Conservation (phyloP, 2,329 filamentous ascomycete species). For the Chaetomium strumarium region DNA sequence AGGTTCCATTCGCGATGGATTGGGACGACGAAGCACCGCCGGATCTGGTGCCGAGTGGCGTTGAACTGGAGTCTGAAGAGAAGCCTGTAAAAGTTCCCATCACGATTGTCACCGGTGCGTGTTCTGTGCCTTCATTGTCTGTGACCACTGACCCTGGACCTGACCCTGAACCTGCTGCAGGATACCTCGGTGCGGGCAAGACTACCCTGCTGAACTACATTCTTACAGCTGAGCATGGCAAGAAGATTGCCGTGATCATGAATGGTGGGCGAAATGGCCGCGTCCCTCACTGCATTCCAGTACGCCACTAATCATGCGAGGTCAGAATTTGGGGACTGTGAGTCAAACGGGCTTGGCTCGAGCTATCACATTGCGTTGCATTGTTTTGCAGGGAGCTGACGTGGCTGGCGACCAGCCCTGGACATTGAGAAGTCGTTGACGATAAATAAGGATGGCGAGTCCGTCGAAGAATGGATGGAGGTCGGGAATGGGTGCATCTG, state of each 20-base stretch:
- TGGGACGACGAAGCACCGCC: constrained; percentile 62
- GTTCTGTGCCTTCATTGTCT: constrained; percentile 17
- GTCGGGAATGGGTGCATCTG: constrained; percentile 96
- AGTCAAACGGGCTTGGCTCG: background rate
- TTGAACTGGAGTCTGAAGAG: constrained; percentile 40
- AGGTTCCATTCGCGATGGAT: constrained; percentile 42
- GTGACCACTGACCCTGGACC: constrained; percentile 1
- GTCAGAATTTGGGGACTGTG: constrained; percentile 28
- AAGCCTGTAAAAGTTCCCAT: constrained; percentile 66
- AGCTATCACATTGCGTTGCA: constrained; percentile 3
- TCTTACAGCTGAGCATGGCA: constrained; percentile 87
- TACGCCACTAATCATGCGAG: constrained; percentile 15
- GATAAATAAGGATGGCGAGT: constrained; percentile 74
- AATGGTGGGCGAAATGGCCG: constrained; percentile 56
- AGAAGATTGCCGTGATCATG: constrained; percentile 96
- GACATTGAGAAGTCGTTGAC: constrained; percentile 97
- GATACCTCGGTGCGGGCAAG: constrained; percentile 92
- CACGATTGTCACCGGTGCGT: constrained; percentile 75
- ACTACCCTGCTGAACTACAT: constrained; percentile 96
- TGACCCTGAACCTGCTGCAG: constrained; percentile 37
- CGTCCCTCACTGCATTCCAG: background rate
- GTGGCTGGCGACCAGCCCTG: constrained; percentile 51
- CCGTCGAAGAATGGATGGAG: constrained; percentile 91
- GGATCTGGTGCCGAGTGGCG: constrained; percentile 50
- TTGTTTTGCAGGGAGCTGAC: constrained; percentile 15